Base-by-base conservation (phyloP, 2,329 filamentous ascomycete genomes). In the Hypoxylon sp. region DNA sequence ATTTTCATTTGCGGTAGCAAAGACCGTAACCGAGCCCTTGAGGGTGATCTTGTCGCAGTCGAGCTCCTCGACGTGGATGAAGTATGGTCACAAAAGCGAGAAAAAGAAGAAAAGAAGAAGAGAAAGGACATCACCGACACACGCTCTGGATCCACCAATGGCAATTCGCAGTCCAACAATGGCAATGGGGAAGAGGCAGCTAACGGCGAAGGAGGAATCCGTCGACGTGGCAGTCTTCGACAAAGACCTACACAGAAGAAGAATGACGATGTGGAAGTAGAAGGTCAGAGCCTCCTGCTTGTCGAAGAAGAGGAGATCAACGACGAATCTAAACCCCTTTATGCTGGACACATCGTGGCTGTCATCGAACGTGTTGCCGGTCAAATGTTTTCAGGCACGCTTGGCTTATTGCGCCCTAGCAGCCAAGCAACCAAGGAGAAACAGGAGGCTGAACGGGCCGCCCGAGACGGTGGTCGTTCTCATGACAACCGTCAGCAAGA, bases 21-120 rank as follows among this genome's bases (percentile, higher is more conserved):
- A 81, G 96, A 99, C 80, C 92, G 96, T 73, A 99, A 99, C 80
- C 92, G 96, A 81, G 96, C 96, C 61, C 87, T 99, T 37, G 96
- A 99, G 80, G 96, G 96, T 65, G 96, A 99, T 79, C 87, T 97
- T 61, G 96, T 99, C 65, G 96, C 96, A 32, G 90, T 99, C 59
- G 96, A 99, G 82, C 90, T 99, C 51, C 89, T 99, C 56, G 95
- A 99, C 77, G 96, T 99, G 6, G 96, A 98, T 79, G 96, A 99
- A 78, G 96, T 99, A 2, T 99, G 96, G 96, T 89, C 92, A 24
- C 96, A 99, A 85, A 99, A 99, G 87, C 93, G 94, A 62, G 96
- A 99, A 81, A 99, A 99, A 81, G 96, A 99, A 82, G 96, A 99
- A 81, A 99, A 99, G 88, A 99, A 99, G 89, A 99, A 98, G 85